Evolutionary conservation across 345 rosid species (phyloP).

Genomic region (Eutrema japonicum): DNA sequence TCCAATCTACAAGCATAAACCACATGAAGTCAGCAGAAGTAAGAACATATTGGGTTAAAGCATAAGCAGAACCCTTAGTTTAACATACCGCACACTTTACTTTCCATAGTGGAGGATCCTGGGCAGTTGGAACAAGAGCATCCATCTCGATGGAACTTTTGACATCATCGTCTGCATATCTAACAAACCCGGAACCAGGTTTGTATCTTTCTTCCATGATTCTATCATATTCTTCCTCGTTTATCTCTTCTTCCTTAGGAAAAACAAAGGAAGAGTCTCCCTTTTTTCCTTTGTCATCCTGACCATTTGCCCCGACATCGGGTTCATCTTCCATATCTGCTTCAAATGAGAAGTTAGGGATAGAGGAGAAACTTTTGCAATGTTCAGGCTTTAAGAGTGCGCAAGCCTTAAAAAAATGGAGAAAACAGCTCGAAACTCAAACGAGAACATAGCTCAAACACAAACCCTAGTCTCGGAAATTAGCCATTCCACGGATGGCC

Average conservation of each 20-base stretch:
- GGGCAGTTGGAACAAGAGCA: conserved; percentile 51
- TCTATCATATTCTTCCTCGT: conserved; percentile 80
- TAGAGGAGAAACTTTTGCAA: background rate
- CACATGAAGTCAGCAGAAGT: conserved; percentile 28
- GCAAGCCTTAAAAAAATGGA: background rate
- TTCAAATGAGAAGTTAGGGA: conserved; percentile 24
- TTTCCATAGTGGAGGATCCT: conserved; percentile 84
- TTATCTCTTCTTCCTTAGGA: conserved; percentile 80
- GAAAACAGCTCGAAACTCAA: conserved; percentile 5
- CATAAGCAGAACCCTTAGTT: background rate
- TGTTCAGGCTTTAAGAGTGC: background rate
- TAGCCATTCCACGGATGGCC: background rate
- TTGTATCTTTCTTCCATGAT: conserved; percentile 86
- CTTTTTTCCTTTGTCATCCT: conserved; percentile 50
- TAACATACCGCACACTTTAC: conserved; percentile 83
- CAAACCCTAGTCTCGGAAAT: conserved; percentile 29
- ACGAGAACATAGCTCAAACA: conserved; percentile 11
- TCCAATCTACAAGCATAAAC: conserved; percentile 63
- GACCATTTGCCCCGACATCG: conserved; percentile 48
- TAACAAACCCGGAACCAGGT: conserved; percentile 53
- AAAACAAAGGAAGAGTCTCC: conserved; percentile 49
- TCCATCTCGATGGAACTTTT: conserved; percentile 62
- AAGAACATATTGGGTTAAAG: background rate
- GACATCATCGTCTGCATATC: conserved; percentile 63
- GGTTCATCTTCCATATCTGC: conserved; percentile 60